Percentiles rank a stretch among this genome's conserved stretches.
Evolutionary conservation across 164 flowering plant species (phyloP).

Genomic region (Berberis thunbergii): DNA sequence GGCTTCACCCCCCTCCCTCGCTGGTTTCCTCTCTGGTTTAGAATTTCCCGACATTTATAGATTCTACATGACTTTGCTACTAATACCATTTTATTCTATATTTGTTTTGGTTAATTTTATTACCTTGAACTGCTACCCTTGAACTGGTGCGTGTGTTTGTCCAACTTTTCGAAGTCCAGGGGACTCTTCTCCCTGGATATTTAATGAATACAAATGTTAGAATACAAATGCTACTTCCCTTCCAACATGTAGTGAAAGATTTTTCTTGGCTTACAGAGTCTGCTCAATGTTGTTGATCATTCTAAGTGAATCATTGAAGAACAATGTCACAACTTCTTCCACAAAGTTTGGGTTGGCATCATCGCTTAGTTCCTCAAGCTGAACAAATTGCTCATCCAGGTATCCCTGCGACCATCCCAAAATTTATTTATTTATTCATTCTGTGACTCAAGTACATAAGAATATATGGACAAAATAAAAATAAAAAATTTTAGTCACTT

Average conservation of each 20-base stretch:
- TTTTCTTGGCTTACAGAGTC: slow-evolving; percentile 37
- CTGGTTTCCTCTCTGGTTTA: no score
- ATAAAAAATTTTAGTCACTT: no score
- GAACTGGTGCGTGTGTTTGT: slow-evolving; percentile 57
- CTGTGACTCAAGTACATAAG: no score
- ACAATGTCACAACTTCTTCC: slow-evolving; percentile 61
- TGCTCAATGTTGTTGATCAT: slow-evolving; percentile 40
- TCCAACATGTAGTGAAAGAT: background rate
- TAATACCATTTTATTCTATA: background rate
- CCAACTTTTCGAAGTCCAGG: slow-evolving; percentile 47
- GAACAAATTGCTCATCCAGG: slow-evolving; percentile 61
- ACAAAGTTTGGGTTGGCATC: slow-evolving; percentile 67
- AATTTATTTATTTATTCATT: no score
- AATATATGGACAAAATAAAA: no score
- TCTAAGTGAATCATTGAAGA: slow-evolving; percentile 52
- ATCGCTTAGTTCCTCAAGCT: slow-evolving; percentile 65
- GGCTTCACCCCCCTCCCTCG: no score
- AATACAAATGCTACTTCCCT: background rate
- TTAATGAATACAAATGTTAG: background rate
- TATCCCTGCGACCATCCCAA: slow-evolving; percentile 35
- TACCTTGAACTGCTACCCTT: slow-evolving; percentile 70
- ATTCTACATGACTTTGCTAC: no score
- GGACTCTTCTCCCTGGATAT: slow-evolving; percentile 41
- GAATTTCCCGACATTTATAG: no score
- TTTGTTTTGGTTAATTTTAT: background rate